A percentile compares a stretch with the other conserved stretches of the same genome.
Conservation (phyloP, 2,329 filamentous ascomycete genomes). For the Lecanosticta acicola region DNA sequence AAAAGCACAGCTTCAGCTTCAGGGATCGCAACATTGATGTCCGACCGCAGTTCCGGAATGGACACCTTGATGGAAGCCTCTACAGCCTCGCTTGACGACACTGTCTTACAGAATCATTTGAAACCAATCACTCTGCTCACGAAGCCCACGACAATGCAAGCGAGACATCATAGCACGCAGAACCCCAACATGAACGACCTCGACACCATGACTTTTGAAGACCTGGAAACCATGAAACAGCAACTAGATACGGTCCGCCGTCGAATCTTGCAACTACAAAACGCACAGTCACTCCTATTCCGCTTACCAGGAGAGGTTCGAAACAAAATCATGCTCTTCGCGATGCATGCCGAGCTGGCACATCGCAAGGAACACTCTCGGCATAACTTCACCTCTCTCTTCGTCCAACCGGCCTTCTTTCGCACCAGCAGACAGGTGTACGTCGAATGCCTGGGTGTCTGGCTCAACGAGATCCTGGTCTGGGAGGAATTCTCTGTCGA, state of each 20-base stretch:
- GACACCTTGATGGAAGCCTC: slow-evolving; percentile 1
- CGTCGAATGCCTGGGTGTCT: slow-evolving; percentile 14
- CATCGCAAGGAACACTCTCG: slow-evolving; percentile 8
- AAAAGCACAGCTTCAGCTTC: background rate
- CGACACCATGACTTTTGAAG: slow-evolving; percentile 10
- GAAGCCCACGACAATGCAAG: background rate
- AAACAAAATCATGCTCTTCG: slow-evolving; percentile 15
- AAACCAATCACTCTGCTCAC: background rate
- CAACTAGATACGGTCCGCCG: slow-evolving; percentile 14
- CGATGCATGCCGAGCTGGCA: slow-evolving; percentile 16
- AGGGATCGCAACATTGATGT: background rate
- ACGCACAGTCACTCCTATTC: slow-evolving; percentile 15
- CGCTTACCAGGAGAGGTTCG: slow-evolving; percentile 15
- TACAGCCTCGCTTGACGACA: too few species aligned
- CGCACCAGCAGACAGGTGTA: slow-evolving; percentile 12
- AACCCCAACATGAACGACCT: slow-evolving; percentile 2
- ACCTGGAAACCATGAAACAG: slow-evolving; percentile 14
- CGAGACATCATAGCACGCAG: background rate
- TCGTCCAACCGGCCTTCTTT: slow-evolving; percentile 15
- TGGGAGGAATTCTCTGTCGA: slow-evolving; percentile 16
- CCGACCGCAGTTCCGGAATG: background rate
- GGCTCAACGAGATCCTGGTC: slow-evolving; percentile 15
- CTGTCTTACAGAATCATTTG: background rate
- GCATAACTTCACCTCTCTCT: slow-evolving; percentile 4
- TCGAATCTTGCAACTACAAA: slow-evolving; percentile 17